phyloP scores from a whole-genome alignment of 352 stramenopile genomes.

The Globisporangium yorkense region DNA sequence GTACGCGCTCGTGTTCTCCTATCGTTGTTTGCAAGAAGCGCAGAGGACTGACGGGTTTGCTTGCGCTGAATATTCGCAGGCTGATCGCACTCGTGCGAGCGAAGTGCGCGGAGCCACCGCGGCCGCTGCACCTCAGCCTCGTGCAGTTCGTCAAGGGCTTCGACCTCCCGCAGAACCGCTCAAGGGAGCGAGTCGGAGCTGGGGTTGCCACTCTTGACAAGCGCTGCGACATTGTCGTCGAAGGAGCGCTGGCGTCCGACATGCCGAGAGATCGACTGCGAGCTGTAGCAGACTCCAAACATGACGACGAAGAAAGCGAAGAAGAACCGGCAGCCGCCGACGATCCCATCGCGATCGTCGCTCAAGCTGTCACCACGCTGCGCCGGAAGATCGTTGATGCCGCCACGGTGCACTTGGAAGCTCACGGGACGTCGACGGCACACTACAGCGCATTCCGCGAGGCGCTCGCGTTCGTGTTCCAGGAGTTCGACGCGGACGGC shows the following conservation, averaged over 20 bases:
- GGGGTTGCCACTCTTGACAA: too few relatives aligned
- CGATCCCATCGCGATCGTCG: slow-evolving; percentile 25
- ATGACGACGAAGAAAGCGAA: background rate
- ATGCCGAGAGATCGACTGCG: background rate
- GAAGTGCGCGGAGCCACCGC: slow-evolving; percentile 29
- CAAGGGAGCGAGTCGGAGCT: background rate
- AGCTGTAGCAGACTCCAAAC: background rate
- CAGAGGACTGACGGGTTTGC: background rate
- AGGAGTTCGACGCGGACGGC: slow-evolving; percentile 43
- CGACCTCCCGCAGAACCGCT: slow-evolving; percentile 19
- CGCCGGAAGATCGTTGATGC: slow-evolving; percentile 35
- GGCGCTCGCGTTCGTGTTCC: slow-evolving; percentile 46
- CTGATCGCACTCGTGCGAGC: slow-evolving; percentile 48
- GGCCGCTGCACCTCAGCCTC: slow-evolving; percentile 36
- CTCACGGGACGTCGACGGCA: slow-evolving; percentile 14
- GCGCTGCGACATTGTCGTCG: background rate
- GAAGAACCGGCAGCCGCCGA: slow-evolving; percentile 6
- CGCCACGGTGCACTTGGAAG: slow-evolving; percentile 23
- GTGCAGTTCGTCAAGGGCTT: slow-evolving; percentile 56
- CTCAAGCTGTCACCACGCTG: slow-evolving; percentile 22
- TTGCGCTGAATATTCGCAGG: slow-evolving; percentile 10
- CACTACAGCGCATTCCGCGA: slow-evolving; percentile 51
- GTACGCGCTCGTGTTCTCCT: slow-evolving; percentile 17
- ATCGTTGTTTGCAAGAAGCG: background rate
- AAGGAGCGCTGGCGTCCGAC: background rate